Base-by-base conservation (phyloP, 495 filamentous ascomycete genomes). In the Talaromyces stipitatus region DNA sequence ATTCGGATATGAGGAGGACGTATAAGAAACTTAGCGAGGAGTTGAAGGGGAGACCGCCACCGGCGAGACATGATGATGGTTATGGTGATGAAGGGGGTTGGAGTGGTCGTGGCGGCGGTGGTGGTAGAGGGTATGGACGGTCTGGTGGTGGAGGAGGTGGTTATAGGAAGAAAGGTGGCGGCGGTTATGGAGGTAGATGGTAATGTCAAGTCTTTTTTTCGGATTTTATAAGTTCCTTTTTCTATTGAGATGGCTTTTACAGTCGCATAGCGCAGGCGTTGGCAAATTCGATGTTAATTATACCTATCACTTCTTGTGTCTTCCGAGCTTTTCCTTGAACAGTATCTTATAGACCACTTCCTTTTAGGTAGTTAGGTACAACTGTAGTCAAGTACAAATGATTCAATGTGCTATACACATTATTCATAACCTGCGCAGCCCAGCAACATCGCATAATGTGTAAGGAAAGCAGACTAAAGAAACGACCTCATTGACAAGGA, bases 1-100 rank as follows among this genome's bases (percentile, higher is more conserved):
- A 97, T 68, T 92, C 94, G 30, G 89, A 95, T 74, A 98, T 98
- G 94, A 82, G 94, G 60, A 94, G 89, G 78, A 91, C 88, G 11
- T 88, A 78, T 62, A 94, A 96, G 60, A 75, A 79, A n/a, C 80
- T 98, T 56, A 86, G 86, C 55, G 89, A 89, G 71, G 94, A 98
- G 68, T 74, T 95, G 58, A 85, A 88, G 56, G 85, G 85, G 4
- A 70, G 87, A n/a, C 75, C 81, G 45, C 81, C 83, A 12, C 83
- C 86, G 18, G 69, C 73, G 47, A 80, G 87, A 61, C 69, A 75
- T 14, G 70, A 75, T 26, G 77, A 81, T 53, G 56, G 64, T 14
- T 62, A 62, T 47, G 69, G 69, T 20, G 77, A 81, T 38, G 73
- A 81, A 46, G 64, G 77, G 56, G 68, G 82, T 52, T 76, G 79